Evolutionary conservation across 352 stramenopile species (phyloP).

Genomic region (Pythium myriotylum): DNA sequence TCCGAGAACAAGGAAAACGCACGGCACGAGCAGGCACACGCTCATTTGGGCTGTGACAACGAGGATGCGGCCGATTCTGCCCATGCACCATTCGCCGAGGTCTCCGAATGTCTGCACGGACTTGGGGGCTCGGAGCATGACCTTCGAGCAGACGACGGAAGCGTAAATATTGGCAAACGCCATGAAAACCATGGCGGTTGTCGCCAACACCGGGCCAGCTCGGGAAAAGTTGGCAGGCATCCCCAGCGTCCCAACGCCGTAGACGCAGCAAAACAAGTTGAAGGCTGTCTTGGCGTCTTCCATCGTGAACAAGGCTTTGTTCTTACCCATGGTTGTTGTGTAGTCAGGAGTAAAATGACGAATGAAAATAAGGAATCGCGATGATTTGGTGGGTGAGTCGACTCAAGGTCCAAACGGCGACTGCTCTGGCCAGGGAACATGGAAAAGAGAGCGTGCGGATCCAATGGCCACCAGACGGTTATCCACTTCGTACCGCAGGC

Average conservation of each 20-base stretch:
- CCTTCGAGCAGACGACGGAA: conserved; percentile 22
- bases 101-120: conserved; percentile 31
- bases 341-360: too few relatives aligned
- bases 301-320: too few relatives aligned
- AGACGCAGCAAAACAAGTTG: conserved; percentile 68
- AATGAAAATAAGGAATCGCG: too few relatives aligned
- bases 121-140: conserved; percentile 11
- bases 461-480: too few relatives aligned
- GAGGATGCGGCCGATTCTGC: conserved; percentile 27
- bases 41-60: conserved; percentile 21
- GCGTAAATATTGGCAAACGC: conserved; percentile 37
- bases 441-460: too few relatives aligned
- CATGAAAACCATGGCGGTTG: conserved; percentile 43
- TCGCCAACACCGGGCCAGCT: conserved; percentile 37
- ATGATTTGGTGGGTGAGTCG: too few relatives aligned
- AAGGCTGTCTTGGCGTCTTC: conserved; percentile 36
- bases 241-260: conserved; percentile 65
- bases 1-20: conserved; percentile 31
- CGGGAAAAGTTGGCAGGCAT: conserved; percentile 71
- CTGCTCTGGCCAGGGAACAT: too few relatives aligned
- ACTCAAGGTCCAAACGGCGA: too few relatives aligned
- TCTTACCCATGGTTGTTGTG: too few relatives aligned
- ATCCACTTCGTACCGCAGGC: too few relatives aligned
- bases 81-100: conserved; percentile 38
- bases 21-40: conserved; percentile 22